Conservation (phyloP, 495 filamentous ascomycete species). For the Penicillium coprophilum region DNA sequence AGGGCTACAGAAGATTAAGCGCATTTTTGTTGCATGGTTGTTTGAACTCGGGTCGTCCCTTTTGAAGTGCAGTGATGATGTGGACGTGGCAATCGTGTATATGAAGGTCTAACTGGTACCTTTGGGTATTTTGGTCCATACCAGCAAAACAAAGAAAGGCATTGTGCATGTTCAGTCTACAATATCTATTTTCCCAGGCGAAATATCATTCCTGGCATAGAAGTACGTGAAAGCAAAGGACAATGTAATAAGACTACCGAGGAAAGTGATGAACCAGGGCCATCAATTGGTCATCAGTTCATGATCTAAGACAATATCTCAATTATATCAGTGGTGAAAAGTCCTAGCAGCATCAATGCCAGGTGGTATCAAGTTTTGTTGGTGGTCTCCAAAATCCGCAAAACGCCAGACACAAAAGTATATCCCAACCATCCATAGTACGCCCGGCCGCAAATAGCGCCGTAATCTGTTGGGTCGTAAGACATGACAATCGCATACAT, state of each 20-base stretch:
- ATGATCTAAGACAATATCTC: background rate
- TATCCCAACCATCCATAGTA: background rate
- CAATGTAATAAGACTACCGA: background rate
- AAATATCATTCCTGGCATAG: background rate
- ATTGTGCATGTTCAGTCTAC: background rate
- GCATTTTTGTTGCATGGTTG: background rate
- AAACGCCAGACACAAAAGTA: slow-evolving; percentile 3
- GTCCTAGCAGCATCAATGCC: slow-evolving; percentile 1
- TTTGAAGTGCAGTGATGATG: background rate
- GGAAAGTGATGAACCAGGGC: background rate
- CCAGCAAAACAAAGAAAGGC: background rate
- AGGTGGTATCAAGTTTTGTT: slow-evolving; percentile 13
- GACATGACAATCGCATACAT: slow-evolving; percentile 14
- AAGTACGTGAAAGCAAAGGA: slow-evolving; percentile 1
- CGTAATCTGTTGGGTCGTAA: slow-evolving; percentile 10
- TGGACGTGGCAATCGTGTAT: background rate
- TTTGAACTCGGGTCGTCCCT: background rate
- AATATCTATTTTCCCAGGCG: background rate
- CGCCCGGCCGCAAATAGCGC: slow-evolving; percentile 13
- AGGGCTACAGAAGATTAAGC: slow-evolving; percentile 37
- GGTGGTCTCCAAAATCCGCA: background rate
- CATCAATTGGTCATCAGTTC: background rate
- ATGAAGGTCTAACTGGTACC: background rate
- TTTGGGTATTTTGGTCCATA: background rate
- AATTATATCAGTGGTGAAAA: background rate